These are phyloP conservation scores for Neurospora sp. DNA, from an alignment of 2,329 filamentous ascomycete genomes.

Conservation along the genomic window DNA sequence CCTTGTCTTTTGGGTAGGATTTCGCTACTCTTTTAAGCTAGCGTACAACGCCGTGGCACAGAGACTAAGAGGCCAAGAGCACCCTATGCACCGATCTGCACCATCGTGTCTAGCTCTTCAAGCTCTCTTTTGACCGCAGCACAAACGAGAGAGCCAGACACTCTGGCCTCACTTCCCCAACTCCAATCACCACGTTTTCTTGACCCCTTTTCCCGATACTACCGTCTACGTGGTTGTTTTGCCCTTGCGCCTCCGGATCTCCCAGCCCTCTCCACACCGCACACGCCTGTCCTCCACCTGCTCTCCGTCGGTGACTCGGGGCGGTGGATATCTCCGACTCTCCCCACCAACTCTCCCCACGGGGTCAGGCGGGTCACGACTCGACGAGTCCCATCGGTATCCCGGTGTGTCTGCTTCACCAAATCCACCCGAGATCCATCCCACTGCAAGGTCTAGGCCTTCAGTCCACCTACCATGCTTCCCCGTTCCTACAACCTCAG, in stretches of 20 bases:
- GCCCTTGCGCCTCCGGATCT: not conserved
- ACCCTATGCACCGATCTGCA: conserved; percentile 16
- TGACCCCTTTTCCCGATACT: not conserved
- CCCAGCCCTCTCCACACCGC: not conserved
- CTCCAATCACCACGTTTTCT: conserved; percentile 1
- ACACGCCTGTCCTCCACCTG: not conserved
- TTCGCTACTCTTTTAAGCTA: not conserved
- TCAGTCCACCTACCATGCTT: not conserved
- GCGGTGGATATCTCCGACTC: not conserved
- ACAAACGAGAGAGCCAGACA: not conserved
- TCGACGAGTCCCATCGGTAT: not conserved
- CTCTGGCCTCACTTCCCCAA: conserved; percentile 1
- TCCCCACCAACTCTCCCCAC: not conserved
- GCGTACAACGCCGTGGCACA: not conserved
- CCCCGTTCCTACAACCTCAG: conserved; percentile 5
- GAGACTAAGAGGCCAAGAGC: not conserved
- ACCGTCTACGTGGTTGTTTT: not conserved
- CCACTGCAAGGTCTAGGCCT: not conserved
- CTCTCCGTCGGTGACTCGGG: not conserved
- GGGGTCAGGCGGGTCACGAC: not conserved
- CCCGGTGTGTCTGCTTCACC: not conserved
- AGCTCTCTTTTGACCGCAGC: conserved; percentile 16
- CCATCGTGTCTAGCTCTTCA: conserved; percentile 3
- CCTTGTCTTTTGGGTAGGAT: not conserved
- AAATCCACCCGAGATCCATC: not conserved